These are phyloP conservation scores for Fusarium newnesense DNA, from an alignment of 2,329 filamentous ascomycete species.

Conservation along the genomic window DNA sequence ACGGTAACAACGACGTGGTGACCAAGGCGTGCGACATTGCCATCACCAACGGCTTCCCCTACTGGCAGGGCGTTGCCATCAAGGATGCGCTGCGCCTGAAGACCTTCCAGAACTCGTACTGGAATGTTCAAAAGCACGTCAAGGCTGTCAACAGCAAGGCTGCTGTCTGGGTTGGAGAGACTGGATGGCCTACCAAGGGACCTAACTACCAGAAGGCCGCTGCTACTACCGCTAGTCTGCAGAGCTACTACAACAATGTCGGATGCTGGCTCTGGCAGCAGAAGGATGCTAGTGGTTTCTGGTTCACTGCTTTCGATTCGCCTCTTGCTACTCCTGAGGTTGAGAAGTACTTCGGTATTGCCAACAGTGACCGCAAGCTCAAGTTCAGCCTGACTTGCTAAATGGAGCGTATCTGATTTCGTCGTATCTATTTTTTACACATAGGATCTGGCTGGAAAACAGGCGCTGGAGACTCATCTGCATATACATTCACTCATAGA, in stretches of 20 bases:
- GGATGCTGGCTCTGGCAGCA: constrained; percentile 38
- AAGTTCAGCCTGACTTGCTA: constrained; percentile 40
- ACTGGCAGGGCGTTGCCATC: constrained; percentile 40
- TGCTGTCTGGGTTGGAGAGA: constrained; percentile 39
- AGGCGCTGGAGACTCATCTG: not conserved
- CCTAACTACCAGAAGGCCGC: constrained; percentile 33
- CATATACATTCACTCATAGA: constrained; percentile 3
- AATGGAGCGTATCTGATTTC: not conserved
- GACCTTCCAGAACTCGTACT: constrained; percentile 41
- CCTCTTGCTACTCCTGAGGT: constrained; percentile 32
- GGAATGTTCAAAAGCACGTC: constrained; percentile 35
- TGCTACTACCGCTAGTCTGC: constrained; percentile 21
- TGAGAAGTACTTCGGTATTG: constrained; percentile 41
- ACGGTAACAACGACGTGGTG: constrained; percentile 39
- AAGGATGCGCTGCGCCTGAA: constrained; percentile 39
- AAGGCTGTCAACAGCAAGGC: constrained; percentile 33
- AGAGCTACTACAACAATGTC: constrained; percentile 38
- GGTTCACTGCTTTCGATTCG: constrained; percentile 41
- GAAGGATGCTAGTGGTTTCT: constrained; percentile 34
- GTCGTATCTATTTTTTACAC: not conserved
- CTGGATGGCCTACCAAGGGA: constrained; percentile 37
- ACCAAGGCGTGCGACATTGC: constrained; percentile 38
- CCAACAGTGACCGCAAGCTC: constrained; percentile 37
- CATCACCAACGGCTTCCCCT: constrained; percentile 42
- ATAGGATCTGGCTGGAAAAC: not conserved